phyloP scores from a whole-genome alignment of 768 basidiomycete genomes.

The Gloeostereum incarnatum region DNA sequence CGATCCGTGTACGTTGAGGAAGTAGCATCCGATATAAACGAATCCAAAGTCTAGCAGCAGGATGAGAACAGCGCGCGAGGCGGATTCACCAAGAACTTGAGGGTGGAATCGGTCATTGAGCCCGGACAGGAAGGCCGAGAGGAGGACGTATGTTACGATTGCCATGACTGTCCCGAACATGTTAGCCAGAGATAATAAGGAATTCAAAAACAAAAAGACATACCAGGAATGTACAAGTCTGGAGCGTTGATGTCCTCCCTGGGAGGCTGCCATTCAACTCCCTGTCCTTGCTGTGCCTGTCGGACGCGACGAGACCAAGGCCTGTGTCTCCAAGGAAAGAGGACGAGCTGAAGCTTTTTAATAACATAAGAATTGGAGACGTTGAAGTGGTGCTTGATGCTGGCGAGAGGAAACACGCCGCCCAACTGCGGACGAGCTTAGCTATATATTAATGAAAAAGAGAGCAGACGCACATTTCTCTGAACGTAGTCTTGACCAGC shows the following conservation, averaged over 20 bases:
- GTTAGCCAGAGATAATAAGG: constrained; percentile 3
- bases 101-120: constrained; percentile 80
- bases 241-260: constrained; percentile 94
- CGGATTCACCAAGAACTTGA: constrained; percentile 73
- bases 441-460: too few species aligned
- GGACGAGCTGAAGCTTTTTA: constrained; percentile 71
- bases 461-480: constrained; percentile 65
- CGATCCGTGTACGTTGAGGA: constrained; percentile 76
- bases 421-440: constrained; percentile 52
- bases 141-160: constrained; percentile 88
- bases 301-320: constrained; percentile 72
- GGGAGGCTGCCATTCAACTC: constrained; percentile 82
- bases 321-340: constrained; percentile 94
- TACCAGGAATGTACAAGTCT: constrained; percentile 93
- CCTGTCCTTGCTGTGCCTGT: constrained; percentile 54
- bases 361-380: constrained; percentile 96
- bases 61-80: constrained; percentile 78
- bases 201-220: constrained; percentile 10
- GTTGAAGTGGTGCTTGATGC: constrained; percentile 88
- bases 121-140: constrained; percentile 80
- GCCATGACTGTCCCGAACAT: constrained; percentile 79
- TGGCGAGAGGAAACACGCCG: constrained; percentile 62
- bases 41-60: constrained; percentile 83
- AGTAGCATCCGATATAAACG: constrained; percentile 88
- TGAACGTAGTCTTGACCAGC: constrained; percentile 96